Percentiles rank a stretch among this genome's conserved stretches.
Conservation (phyloP, 2,329 filamentous ascomycete species). For the Trichoderma sp. region DNA sequence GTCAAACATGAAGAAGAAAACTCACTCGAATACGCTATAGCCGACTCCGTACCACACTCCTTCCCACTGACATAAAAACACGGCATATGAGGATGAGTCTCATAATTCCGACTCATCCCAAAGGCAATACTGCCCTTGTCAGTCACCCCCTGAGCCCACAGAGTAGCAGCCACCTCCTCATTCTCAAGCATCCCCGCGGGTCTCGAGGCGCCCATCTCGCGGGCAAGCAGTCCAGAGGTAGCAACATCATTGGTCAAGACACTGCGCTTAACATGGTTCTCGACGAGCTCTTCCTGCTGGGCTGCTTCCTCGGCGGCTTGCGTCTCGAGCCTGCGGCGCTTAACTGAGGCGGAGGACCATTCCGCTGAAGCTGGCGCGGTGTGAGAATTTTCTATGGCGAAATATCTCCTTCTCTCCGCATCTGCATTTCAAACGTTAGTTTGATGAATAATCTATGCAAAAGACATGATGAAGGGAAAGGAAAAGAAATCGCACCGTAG, state of each 20-base stretch:
- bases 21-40: conserved; percentile 45
- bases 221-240: conserved; percentile 26
- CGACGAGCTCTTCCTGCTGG: conserved; percentile 32
- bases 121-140: conserved; percentile 42
- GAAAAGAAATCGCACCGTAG: conserved; percentile 40
- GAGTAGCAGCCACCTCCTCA: conserved; percentile 30
- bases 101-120: conserved; percentile 29
- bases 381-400: conserved; percentile 60
- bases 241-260: conserved; percentile 36
- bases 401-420: conserved; percentile 61
- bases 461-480: neutral
- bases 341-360: conserved; percentile 59
- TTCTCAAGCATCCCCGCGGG: conserved; percentile 25
- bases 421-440: conserved; percentile 37
- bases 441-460: neutral
- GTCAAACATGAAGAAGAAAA: conserved; percentile 16
- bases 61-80: conserved; percentile 41
- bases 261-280: conserved; percentile 39
- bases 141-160: conserved; percentile 40
- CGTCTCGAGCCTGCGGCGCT: conserved; percentile 50
- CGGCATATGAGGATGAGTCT: conserved; percentile 34
- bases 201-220: conserved; percentile 27
- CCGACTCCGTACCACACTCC: conserved; percentile 40
- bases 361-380: conserved; percentile 48
- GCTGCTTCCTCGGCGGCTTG: conserved; percentile 30